Percentiles rank a stretch among this genome's conserved stretches.
Evolutionary conservation across 1,139 yeast species (phyloP).

Genomic region (Geotrichum reessii): DNA sequence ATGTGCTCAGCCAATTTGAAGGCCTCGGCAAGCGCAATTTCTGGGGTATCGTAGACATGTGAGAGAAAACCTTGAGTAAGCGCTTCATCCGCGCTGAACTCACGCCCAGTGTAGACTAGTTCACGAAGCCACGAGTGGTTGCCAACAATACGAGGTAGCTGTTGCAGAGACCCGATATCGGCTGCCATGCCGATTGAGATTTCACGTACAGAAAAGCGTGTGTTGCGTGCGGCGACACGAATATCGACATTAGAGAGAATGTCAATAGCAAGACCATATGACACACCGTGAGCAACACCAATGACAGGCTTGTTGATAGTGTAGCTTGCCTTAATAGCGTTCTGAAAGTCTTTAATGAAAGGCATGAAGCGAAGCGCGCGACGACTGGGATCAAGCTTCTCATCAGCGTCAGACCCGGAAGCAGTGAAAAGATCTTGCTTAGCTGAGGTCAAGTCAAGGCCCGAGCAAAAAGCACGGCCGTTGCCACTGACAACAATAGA

Average conservation of each 20-base stretch:
- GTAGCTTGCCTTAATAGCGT: conserved; percentile 40
- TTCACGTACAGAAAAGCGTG: conserved; percentile 58
- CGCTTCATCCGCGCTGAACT: conserved; percentile 55
- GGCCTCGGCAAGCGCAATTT: conserved; percentile 49
- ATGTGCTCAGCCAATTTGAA: conserved; percentile 48
- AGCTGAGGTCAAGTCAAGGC: conserved; percentile 47
- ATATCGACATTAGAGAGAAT: conserved; percentile 55
- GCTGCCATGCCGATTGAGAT: conserved; percentile 72
- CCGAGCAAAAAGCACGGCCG: conserved; percentile 59
- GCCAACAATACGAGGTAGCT: conserved; percentile 52
- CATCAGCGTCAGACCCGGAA: conserved; percentile 2
- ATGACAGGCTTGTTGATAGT: conserved; percentile 40
- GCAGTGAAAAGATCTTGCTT: background rate
- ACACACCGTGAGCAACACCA: conserved; percentile 43
- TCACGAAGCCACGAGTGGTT: conserved; percentile 59
- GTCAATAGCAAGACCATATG: conserved; percentile 65
- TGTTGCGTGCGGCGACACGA: conserved; percentile 52
- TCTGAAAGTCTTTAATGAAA: conserved; percentile 51
- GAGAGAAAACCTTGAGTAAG: conserved; percentile 51
- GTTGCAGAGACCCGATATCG: conserved; percentile 72
- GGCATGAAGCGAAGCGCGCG: conserved; percentile 30
- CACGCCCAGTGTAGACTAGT: conserved; percentile 57
- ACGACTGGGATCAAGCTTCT: conserved; percentile 29
- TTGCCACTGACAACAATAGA: conserved; percentile 46
- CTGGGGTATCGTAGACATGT: conserved; percentile 43